A percentile compares a stretch with the other conserved stretches of the same genome.
Evolutionary conservation across 306 rosid genomes (phyloP).

Genomic region (Corylus americana): DNA sequence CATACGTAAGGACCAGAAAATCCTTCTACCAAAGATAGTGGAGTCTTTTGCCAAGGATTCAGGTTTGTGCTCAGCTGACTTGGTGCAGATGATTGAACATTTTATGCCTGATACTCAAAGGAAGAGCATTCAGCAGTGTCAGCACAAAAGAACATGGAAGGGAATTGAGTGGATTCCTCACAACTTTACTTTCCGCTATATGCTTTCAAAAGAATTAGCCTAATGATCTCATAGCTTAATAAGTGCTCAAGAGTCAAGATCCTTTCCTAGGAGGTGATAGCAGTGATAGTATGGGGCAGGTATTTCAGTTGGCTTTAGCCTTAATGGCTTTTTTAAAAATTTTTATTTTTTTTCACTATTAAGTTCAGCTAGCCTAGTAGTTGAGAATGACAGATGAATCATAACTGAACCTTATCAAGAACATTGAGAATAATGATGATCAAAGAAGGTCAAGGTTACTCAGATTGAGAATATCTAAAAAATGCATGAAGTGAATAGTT

Average conservation of each 20-base stretch:
- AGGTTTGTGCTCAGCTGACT: slow-evolving; percentile 53
- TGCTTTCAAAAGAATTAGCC: slow-evolving; percentile 70
- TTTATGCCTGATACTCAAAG: slow-evolving; percentile 47
- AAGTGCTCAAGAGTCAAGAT: not conserved
- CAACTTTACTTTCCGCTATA: slow-evolving; percentile 74
- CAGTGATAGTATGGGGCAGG: not conserved
- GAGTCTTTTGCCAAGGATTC: slow-evolving; percentile 76
- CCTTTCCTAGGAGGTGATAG: not conserved
- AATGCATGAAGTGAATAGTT: not conserved
- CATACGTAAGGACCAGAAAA: slow-evolving; percentile 63
- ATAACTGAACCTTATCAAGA: not conserved
- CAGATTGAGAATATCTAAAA: not conserved
- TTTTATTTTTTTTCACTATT: not conserved
- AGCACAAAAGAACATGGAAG: slow-evolving; percentile 58
- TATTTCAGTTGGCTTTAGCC: not conserved
- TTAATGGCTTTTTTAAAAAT: not conserved
- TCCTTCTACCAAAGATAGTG: slow-evolving; percentile 76
- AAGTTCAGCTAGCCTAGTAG: slow-evolving; percentile 7
- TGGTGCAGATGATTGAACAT: slow-evolving; percentile 57
- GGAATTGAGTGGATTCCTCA: slow-evolving; percentile 72
- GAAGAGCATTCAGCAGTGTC: slow-evolving; percentile 47
- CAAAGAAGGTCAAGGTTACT: slow-evolving; percentile 34
- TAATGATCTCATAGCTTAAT: slow-evolving; percentile 43
- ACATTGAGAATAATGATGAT: slow-evolving; percentile 19
- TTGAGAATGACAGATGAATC: slow-evolving; percentile 40